phyloP scores from a whole-genome alignment of 306 rosid species.

The Luffa acutangula region DNA sequence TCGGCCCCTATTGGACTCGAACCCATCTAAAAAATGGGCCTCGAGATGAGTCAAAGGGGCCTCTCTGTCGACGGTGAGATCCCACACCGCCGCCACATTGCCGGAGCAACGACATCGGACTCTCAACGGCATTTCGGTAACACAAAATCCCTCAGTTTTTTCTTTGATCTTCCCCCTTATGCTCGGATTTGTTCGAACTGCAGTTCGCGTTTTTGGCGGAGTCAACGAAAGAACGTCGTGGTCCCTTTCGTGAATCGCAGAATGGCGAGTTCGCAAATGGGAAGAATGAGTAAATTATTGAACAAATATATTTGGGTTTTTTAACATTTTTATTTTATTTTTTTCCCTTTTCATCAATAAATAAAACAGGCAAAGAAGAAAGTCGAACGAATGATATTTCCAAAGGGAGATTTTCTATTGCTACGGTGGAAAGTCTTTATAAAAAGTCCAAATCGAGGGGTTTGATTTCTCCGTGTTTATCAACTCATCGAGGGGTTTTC shows the following conservation, averaged over 20 bases:
- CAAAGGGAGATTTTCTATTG: background rate
- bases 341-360: background rate
- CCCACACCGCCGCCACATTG: background rate
- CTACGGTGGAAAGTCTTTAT: background rate
- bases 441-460: background rate
- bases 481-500: background rate
- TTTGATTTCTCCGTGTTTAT: background rate
- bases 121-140: background rate
- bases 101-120: background rate
- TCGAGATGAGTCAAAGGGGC: constrained; percentile 4
- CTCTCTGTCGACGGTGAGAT: constrained; percentile 6
- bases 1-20: constrained; percentile 35
- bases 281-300: background rate
- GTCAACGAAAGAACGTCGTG: constrained; percentile 2
- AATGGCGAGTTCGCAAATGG: background rate
- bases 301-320: background rate
- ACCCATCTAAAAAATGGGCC: constrained; percentile 34
- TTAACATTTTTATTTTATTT: background rate
- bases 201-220: background rate
- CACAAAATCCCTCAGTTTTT: background rate
- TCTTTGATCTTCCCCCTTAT: background rate
- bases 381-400: background rate
- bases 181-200: background rate
- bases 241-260: background rate
- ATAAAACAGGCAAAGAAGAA: background rate